phyloP scores from a whole-genome alignment of 1,284 basidiomycete species.

The Tilletia caries region DNA sequence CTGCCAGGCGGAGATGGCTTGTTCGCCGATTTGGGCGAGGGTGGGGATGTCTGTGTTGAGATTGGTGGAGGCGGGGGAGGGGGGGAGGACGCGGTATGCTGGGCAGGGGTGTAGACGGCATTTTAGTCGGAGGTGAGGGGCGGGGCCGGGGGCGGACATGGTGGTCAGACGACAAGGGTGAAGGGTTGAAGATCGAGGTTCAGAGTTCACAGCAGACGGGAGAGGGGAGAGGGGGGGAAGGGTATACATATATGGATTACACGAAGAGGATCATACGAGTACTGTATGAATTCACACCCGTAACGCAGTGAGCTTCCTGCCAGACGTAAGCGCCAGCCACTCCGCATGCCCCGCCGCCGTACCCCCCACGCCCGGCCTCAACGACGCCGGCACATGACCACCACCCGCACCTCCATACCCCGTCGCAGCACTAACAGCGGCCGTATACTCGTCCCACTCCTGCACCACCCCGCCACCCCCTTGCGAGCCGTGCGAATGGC shows the following conservation, averaged over 20 bases:
- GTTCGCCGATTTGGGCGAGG: not conserved
- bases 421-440: not conserved
- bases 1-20: not conserved
- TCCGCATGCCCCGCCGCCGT: slow-evolving; percentile 7
- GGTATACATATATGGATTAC: too few species aligned
- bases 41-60: not conserved
- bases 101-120: not conserved
- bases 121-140: not conserved
- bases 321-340: slow-evolving; percentile 2
- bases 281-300: not conserved
- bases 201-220: too few species aligned
- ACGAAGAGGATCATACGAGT: not conserved
- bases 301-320: not conserved
- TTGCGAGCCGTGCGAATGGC: slow-evolving; percentile 23
- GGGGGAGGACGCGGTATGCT: not conserved
- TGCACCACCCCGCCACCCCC: slow-evolving; percentile 34
- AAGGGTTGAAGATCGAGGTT: too few species aligned
- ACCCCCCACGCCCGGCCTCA: slow-evolving; percentile 2
- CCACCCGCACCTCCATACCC: not conserved
- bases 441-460: slow-evolving; percentile 48
- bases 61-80: not conserved
- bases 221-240: too few species aligned
- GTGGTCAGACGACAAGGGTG: too few species aligned
- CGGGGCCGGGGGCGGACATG: too few species aligned
- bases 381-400: slow-evolving; percentile 11